Evolutionary conservation across 2,329 filamentous ascomycete species (phyloP), one percentile per base, ranked within the genome.

Genomic region (Xylaria polymorpha): DNA sequence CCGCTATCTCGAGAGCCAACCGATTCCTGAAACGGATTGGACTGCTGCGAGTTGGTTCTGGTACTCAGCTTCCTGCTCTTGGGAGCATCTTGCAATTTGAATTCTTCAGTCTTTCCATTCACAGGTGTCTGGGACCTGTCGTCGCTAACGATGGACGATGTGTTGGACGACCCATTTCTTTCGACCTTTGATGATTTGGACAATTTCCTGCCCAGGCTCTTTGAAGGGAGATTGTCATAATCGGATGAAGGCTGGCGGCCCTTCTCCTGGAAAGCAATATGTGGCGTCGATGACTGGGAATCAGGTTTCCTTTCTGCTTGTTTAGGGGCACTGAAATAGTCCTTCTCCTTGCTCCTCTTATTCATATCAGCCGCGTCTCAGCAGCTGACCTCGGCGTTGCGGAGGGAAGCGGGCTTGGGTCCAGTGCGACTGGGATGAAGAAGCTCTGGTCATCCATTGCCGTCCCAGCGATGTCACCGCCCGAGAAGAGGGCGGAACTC

Each of bases 181-280:
- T 81, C 80, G 32, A 72, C 74, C 65, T 75, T 79, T 10, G 80
- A 80, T 29, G 81, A 82, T 75, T 84, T 87, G 62, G 81, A 87
- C 51, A 81, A 81, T 78, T 82, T 86, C 74, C 81, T 85, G 71
- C 77, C 80, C 66, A 83, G 81, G 58, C 81, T 80, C 75, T 84
- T 90, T 29, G 84, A 81, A 56, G 87, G 83, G 1, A 85, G 82
- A 44, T 86, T 86, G 37, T 88, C 84, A 29, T 88, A 81, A 12
- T 91, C 88, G 2, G 89, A 88, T 0, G 90, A 90, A 4, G 85
- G 81, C 69, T 89, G 86, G 53, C 92, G 88, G 1, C 89, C 88
- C 80, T 94, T 96, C 76, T 97, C 93, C 79, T 97, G 94, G 78
- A 94, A 97, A 25, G 94, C 92, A 75, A 97, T 97, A 76, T 97